Evolutionary conservation across 768 basidiomycete species (phyloP), one percentile per base, ranked within the genome.

Genomic region (Pleurotus pulmonarius): DNA sequence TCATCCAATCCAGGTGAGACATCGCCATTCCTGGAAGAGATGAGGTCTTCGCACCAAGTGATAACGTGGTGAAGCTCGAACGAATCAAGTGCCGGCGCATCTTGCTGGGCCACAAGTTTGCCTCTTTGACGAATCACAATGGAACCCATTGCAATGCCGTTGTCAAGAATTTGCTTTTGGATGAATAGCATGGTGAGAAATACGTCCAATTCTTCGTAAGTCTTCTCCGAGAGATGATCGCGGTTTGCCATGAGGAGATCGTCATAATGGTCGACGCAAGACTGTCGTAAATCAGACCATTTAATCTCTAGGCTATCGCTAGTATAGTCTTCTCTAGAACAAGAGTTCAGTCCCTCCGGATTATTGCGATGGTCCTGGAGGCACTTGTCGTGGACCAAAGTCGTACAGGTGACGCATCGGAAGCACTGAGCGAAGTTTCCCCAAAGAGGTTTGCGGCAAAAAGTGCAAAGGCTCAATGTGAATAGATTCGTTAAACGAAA

Each of bases 391-490:
- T 92, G 91, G 12, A 78, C 75, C 55, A 89, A 84, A 18, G 78
- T 72, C 34, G 75, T 75, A 69, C 92, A 94, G 2, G 72, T 69
- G 22, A 66, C 65, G 64, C 92, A 94, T 49, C 79, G 81, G 18
- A 87, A 62, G 2, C 82, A 88, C 67, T 93, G 91, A 37, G 69
- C 69, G 12, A 74, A 68, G 47, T 71, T 75, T 2, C 90, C 92
- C 90, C 91, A 93, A 9, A 93, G 74, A 1, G 92, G 92, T 43
- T 77, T 68, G 16, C 69, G 75, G 66, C 92, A 94, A 3, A 77
- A 64, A 58, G 80, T 76, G 65, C 92, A 94, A 7, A 87, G 75
- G n/a, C 81, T 81, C 6, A 92, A 68, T 22, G 83, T 87, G 70
- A 93, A 92, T 43, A 90, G 67, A 62, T 87, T 92, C 58, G 84